Conservation (phyloP, 2,329 filamentous ascomycete genomes). For the Diaporthe citri region DNA sequence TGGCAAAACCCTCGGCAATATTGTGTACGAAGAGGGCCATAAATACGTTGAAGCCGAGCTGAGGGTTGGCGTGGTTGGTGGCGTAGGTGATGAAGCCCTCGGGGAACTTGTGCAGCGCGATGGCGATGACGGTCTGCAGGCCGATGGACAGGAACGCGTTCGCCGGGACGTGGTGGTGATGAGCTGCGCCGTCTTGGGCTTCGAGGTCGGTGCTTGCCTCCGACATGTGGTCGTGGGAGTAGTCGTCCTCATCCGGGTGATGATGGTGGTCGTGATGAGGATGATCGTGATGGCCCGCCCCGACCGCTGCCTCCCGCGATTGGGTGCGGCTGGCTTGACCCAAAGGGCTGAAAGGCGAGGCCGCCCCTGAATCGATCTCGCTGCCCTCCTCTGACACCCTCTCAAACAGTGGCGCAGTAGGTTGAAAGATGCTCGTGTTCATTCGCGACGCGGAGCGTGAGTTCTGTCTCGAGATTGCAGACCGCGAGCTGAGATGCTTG, state of each 20-base stretch:
- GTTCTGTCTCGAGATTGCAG: slow-evolving; percentile 51
- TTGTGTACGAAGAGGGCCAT: slow-evolving; percentile 98
- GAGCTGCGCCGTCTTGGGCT: slow-evolving; percentile 55
- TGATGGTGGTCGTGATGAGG: slow-evolving; percentile 35
- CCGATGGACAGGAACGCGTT: slow-evolving; percentile 96
- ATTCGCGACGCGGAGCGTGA: slow-evolving; percentile 49
- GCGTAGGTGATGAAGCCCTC: slow-evolving; percentile 92
- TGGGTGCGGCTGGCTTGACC: slow-evolving; percentile 17
- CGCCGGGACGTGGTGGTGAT: slow-evolving; percentile 95
- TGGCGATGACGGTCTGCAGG: slow-evolving; percentile 95
- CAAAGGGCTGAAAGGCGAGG: slow-evolving; percentile 33
- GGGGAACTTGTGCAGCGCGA: slow-evolving; percentile 95
- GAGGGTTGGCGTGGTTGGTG: slow-evolving; percentile 94
- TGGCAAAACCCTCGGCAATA: slow-evolving; percentile 95
- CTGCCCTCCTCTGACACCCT: slow-evolving; percentile 46
- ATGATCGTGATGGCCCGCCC: slow-evolving; percentile 2
- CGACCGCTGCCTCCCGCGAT: slow-evolving; percentile 18
- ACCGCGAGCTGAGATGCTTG: slow-evolving; percentile 64
- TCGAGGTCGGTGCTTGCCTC: slow-evolving; percentile 57
- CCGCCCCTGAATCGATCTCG: slow-evolving; percentile 34
- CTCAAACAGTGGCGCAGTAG: slow-evolving; percentile 53
- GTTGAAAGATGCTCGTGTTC: slow-evolving; percentile 45
- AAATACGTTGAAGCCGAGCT: slow-evolving; percentile 91
- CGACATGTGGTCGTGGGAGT: slow-evolving; percentile 44
- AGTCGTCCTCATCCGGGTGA: slow-evolving; percentile 43